phyloP scores from a whole-genome alignment of 2,329 filamentous ascomycete species.

The Colletotrichum tamarilloi region DNA sequence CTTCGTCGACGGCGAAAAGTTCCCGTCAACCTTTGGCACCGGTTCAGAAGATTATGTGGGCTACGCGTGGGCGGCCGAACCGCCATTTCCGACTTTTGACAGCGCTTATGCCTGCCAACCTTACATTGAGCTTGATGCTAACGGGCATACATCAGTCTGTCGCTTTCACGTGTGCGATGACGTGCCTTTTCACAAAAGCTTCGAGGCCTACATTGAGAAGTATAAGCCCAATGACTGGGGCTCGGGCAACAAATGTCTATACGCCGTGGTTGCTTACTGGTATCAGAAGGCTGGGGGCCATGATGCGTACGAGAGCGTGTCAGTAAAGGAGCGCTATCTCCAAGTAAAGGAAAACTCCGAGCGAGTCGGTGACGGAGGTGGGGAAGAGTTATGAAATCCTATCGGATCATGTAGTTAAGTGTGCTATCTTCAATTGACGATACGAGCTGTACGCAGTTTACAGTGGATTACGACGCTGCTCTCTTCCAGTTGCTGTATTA shows the following conservation, averaged over 20 bases:
- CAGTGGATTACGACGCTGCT: not conserved
- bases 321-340: slow-evolving; percentile 16
- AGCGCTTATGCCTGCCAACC: slow-evolving; percentile 31
- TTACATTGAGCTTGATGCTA: slow-evolving; percentile 22
- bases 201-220: slow-evolving; percentile 31
- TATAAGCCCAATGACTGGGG: slow-evolving; percentile 32
- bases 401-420: not conserved
- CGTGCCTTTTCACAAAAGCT: slow-evolving; percentile 27
- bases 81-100: slow-evolving; percentile 25
- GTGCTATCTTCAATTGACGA: not conserved
- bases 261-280: slow-evolving; percentile 30
- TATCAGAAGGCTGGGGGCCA: slow-evolving; percentile 17
- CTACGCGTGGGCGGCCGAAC: slow-evolving; percentile 32
- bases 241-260: slow-evolving; percentile 15
- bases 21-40: slow-evolving; percentile 29
- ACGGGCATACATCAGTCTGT: slow-evolving; percentile 31
- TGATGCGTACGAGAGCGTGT: slow-evolving; percentile 13
- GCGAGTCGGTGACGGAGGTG: not conserved
- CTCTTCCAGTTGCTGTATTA: no score
- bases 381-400: not conserved
- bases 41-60: slow-evolving; percentile 32
- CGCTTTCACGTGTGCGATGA: slow-evolving; percentile 32
- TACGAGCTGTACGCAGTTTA: not conserved
- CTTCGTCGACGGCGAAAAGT: slow-evolving; percentile 32
- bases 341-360: not conserved